Evolutionary conservation across 306 rosid species (phyloP).

Genomic region (Cicer chorassanicum): DNA sequence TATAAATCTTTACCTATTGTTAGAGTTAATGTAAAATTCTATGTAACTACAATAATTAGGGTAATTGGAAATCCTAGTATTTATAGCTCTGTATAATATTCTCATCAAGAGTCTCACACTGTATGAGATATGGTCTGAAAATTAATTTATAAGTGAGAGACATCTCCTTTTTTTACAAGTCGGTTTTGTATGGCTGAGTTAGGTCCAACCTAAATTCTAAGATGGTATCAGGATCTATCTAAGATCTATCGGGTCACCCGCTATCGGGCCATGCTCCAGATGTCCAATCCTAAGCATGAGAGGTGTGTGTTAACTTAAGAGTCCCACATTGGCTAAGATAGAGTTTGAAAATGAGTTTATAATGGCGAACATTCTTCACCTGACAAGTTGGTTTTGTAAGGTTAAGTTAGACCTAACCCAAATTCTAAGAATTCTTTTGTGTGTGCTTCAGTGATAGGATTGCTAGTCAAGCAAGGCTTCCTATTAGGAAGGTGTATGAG

Average conservation of each 20-base stretch:
- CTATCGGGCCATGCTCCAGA: background rate
- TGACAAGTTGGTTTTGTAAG: background rate
- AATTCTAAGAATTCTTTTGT: background rate
- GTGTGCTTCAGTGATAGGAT: background rate
- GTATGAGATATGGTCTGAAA: background rate
- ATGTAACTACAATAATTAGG: background rate
- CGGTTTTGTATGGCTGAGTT: background rate
- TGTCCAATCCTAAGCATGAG: background rate
- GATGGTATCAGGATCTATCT: background rate
- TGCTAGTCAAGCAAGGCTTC: no score
- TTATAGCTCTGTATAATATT: background rate
- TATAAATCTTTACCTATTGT: slow-evolving; percentile 4
- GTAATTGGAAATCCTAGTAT: background rate
- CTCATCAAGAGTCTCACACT: background rate
- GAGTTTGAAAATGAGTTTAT: background rate
- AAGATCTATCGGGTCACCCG: background rate
- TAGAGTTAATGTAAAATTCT: background rate
- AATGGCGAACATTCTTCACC: background rate
- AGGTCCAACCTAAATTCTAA: background rate
- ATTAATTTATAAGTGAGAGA: background rate
- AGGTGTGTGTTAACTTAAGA: background rate
- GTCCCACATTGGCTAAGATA: background rate
- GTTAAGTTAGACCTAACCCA: background rate
- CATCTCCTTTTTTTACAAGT: background rate
- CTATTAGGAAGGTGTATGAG: no score